A percentile compares a stretch with the other conserved stretches of the same genome.
phyloP scores from a whole-genome alignment of 768 basidiomycete genomes.

The Suillus lakei region DNA sequence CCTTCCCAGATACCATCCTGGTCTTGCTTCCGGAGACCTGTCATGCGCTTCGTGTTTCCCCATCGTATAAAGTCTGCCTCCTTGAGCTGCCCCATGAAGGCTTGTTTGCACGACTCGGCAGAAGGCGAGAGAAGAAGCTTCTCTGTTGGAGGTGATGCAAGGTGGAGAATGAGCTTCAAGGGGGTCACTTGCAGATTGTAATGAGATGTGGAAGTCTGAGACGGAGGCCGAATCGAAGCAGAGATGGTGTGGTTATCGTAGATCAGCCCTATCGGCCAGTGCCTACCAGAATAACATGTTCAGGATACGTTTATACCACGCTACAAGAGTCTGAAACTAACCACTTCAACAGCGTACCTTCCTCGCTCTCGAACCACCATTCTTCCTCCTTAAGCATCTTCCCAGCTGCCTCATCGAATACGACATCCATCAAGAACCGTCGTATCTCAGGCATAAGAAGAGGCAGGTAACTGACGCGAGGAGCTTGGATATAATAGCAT shows the following conservation, averaged over 20 bases:
- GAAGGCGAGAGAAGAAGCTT: slow-evolving; percentile 82
- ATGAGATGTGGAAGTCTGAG: slow-evolving; percentile 45
- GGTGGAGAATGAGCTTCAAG: slow-evolving; percentile 82
- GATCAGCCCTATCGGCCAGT: slow-evolving; percentile 96
- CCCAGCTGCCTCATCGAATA: slow-evolving; percentile 85
- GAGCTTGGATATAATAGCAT: slow-evolving; percentile 89
- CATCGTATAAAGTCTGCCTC: slow-evolving; percentile 97
- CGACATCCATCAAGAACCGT: slow-evolving; percentile 88
- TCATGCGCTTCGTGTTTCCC: slow-evolving; percentile 96
- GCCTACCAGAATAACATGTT: slow-evolving; percentile 56
- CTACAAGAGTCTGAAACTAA: slow-evolving; percentile 42
- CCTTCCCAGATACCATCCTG: slow-evolving; percentile 98
- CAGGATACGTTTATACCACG: background rate
- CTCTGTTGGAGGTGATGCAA: slow-evolving; percentile 85
- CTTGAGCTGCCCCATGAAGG: slow-evolving; percentile 95
- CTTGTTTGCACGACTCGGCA: slow-evolving; percentile 87
- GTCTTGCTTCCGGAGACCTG: slow-evolving; percentile 85
- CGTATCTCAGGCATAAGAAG: slow-evolving; percentile 88
- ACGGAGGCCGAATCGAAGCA: slow-evolving; percentile 50
- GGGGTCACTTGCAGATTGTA: slow-evolving; percentile 50
- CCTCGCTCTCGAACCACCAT: slow-evolving; percentile 97
- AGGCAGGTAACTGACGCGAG: slow-evolving; percentile 92
- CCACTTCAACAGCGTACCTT: slow-evolving; percentile 87
- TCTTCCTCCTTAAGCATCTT: slow-evolving; percentile 83
- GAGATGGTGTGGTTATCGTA: slow-evolving; percentile 85